phyloP scores from a whole-genome alignment of 805 yeast species.

The Wickerhamiella spandovensis region DNA sequence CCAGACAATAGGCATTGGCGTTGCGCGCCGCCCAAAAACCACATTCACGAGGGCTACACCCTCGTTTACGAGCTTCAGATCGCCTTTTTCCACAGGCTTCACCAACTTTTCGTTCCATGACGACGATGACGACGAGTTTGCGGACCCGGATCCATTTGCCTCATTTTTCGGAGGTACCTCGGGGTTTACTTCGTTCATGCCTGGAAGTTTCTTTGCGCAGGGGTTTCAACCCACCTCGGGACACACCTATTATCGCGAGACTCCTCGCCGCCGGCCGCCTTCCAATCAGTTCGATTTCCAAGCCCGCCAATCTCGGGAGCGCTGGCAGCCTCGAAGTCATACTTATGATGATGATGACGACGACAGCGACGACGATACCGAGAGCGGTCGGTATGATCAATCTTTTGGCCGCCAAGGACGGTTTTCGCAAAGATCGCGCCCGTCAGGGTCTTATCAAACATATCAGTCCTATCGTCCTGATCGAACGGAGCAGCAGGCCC shows the following conservation, averaged over 20 bases:
- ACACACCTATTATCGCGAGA: not conserved
- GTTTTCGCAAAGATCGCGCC: not conserved
- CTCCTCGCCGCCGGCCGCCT: not conserved
- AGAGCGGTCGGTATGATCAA: too few relatives aligned
- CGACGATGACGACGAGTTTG: not conserved
- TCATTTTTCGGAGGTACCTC: not conserved
- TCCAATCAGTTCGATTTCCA: not conserved
- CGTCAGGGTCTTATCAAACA: too few relatives aligned
- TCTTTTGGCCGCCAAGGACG: not conserved
- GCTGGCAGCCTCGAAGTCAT: not conserved
- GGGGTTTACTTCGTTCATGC: not conserved
- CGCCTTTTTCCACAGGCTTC: not conserved
- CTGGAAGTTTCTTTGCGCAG: not conserved
- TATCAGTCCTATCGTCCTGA: too few relatives aligned
- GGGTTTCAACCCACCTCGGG: not conserved
- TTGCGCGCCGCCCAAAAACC: not conserved
- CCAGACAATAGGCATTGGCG: constrained; percentile 4
- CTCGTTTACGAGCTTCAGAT: not conserved
- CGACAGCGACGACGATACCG: too few relatives aligned
- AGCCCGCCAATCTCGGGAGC: not conserved
- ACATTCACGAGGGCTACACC: not conserved
- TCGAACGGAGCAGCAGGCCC: too few relatives aligned
- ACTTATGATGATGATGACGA: not conserved
- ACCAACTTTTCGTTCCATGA: not conserved
- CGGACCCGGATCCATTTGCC: not conserved